Evolutionary conservation across 2,329 filamentous ascomycete genomes (phyloP).

Genomic region (Shiraia bambusicola): DNA sequence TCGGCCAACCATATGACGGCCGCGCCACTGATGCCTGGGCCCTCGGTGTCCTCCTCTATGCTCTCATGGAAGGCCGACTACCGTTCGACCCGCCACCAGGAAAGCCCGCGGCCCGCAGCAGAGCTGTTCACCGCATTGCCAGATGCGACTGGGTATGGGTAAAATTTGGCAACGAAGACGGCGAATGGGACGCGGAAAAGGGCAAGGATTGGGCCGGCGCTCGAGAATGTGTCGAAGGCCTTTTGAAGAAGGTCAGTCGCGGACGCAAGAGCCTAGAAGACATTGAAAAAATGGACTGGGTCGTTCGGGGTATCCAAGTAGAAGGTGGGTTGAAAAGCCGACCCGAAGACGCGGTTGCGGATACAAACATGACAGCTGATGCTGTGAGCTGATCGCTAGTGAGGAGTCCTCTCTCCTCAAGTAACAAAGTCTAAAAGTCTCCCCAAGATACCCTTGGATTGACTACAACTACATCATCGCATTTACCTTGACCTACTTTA

Average conservation of each 20-base stretch:
- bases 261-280: slow-evolving; percentile 72
- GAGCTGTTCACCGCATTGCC: slow-evolving; percentile 91
- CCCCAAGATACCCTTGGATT: too few relatives aligned
- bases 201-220: slow-evolving; percentile 71
- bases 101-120: slow-evolving; percentile 70
- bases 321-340: slow-evolving; percentile 58
- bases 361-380: slow-evolving; percentile 10
- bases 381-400: slow-evolving; percentile 34
- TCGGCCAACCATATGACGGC: slow-evolving; percentile 93
- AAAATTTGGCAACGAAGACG: slow-evolving; percentile 77
- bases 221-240: slow-evolving; percentile 76
- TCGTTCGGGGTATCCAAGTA: slow-evolving; percentile 70
- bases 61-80: slow-evolving; percentile 86
- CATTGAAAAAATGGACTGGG: slow-evolving; percentile 74
- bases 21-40: slow-evolving; percentile 93
- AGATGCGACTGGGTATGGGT: slow-evolving; percentile 95
- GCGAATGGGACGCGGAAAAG: slow-evolving; percentile 76
- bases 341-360: slow-evolving; percentile 50
- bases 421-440: too few relatives aligned
- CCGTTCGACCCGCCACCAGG: slow-evolving; percentile 90
- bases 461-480: too few relatives aligned
- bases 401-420: slow-evolving; percentile 12
- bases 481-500: too few relatives aligned
- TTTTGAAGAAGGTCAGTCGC: slow-evolving; percentile 79
- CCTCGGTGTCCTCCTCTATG: slow-evolving; percentile 87